A percentile compares a stretch with the other conserved stretches of the same genome.
Conservation (phyloP, 2,329 filamentous ascomycete genomes). For the Phaeosphaeriaceae sp. region DNA sequence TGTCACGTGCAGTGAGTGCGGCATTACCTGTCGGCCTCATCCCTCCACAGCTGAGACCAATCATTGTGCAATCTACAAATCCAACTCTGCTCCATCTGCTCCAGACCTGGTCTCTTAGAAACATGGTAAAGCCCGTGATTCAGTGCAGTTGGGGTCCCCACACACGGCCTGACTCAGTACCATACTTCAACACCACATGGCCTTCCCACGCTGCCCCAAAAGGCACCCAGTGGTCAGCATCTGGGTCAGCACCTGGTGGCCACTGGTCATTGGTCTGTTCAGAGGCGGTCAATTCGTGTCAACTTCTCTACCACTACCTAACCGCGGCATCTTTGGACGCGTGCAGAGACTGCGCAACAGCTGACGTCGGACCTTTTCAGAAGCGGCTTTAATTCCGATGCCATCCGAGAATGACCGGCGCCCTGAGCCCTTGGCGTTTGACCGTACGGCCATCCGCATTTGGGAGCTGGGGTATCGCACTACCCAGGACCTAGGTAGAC, state of each 20-base stretch:
- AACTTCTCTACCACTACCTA: too few species aligned
- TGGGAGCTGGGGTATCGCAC: conserved; percentile 44
- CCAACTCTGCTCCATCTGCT: conserved; percentile 32
- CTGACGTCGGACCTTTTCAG: conserved; percentile 33
- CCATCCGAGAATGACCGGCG: conserved; percentile 42
- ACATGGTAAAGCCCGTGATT: conserved; percentile 11
- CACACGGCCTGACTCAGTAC: conserved; percentile 18
- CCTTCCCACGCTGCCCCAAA: background rate
- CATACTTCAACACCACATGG: too few species aligned
- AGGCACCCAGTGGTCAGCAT: too few species aligned
- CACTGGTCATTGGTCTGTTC: too few species aligned
- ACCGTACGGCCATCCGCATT: conserved; percentile 32
- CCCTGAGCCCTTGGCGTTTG: conserved; percentile 7
- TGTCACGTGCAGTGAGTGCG: conserved; percentile 28
- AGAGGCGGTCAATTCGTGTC: conserved; percentile 13
- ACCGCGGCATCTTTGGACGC: conserved; percentile 29
- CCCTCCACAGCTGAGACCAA: conserved; percentile 35
- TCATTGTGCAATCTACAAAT: conserved; percentile 30
- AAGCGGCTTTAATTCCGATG: conserved; percentile 37
- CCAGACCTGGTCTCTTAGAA: conserved; percentile 11
- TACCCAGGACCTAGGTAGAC: too few species aligned
- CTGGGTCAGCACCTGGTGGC: background rate
- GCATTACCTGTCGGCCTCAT: conserved; percentile 28
- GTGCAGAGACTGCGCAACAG: conserved; percentile 19
- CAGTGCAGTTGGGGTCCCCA: conserved; percentile 14